Evolutionary conservation across 1,284 basidiomycete species (phyloP), one percentile per base, ranked within the genome.

Genomic region (Ustilago nuda): DNA sequence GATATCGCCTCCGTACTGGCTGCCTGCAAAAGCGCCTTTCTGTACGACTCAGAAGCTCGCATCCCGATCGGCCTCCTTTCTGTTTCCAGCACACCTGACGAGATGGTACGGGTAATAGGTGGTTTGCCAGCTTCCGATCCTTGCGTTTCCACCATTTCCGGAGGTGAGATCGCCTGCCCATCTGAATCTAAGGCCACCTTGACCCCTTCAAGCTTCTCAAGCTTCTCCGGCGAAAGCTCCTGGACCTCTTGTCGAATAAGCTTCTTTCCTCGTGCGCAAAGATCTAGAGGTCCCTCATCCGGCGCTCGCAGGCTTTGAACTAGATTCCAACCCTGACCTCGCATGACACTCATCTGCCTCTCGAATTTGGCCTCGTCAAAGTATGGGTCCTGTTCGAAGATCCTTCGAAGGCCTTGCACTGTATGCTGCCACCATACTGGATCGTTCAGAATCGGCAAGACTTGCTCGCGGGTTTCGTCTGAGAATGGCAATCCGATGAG

Each of bases 401-500:
- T 82, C 75, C 91, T 91, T 66, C 91, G 88, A 8, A 96, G 87
- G 75, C 93, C 90, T 72, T 88, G 91, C 1, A 91, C 92, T 4
- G 94, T 94, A 82, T 94, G 91, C 76, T 92, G 90, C 94, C 94
- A 97, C 94, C 94, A 97, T 4, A 87, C 82, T 76, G 93, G 94
- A 8, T 91, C 92, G 9, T 92, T 92, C 46, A 97, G 87, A 35
- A 94, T 87, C 0, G 93, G 92, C 56, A 96, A 86, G 84, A 95
- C 94, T 79, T 94, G 92, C 56, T 91, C 89, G 32, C 94, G 88
- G 2, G 94, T 94, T 84, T 90, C 89, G 75, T 92, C 90, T 74
- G 92, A 93, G 85, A 86, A 85, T 8, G 95, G 95, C 58, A 81
- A 77, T 1, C 83, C 84, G 79, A 96, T 93, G 64, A 95, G 86